phyloP scores from a whole-genome alignment of 108 stramenopile species.

The Conticribra weissflogii region DNA sequence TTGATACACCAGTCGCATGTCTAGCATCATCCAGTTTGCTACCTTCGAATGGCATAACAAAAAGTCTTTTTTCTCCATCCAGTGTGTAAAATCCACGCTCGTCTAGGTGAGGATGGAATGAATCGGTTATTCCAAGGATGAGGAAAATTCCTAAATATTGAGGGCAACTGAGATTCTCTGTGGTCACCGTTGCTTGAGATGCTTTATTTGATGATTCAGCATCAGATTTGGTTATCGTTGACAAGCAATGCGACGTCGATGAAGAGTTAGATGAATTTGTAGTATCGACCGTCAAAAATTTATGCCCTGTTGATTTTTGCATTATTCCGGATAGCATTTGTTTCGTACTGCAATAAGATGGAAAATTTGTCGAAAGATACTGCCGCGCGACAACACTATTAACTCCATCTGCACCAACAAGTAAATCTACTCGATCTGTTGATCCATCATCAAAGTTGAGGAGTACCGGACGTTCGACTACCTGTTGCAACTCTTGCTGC shows the following conservation, averaged over 20 bases:
- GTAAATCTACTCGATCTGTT: conserved; percentile 60
- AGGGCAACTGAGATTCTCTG: too few relatives aligned
- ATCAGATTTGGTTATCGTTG: neutral
- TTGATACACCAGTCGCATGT: neutral
- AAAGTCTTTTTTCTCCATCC: conserved; percentile 73
- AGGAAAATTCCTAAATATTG: conserved; percentile 67
- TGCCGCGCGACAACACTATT: conserved; percentile 65
- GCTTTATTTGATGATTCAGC: neutral
- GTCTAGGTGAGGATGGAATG: conserved; percentile 68
- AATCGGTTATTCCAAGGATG: conserved; percentile 74
- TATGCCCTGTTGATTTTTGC: too few relatives aligned
- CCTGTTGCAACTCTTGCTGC: too few relatives aligned
- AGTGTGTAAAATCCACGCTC: conserved; percentile 89
- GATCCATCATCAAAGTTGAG: conserved; percentile 58
- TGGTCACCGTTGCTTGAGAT: too few relatives aligned
- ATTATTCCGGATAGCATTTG: too few relatives aligned
- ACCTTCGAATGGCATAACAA: conserved; percentile 86
- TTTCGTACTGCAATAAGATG: conserved; percentile 14
- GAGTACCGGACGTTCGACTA: conserved; percentile 27
- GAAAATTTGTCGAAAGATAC: conserved; percentile 33
- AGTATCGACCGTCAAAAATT: too few relatives aligned
- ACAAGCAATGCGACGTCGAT: neutral
- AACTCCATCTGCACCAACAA: conserved; percentile 87
- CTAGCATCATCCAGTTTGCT: conserved; percentile 48
- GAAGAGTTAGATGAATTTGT: conserved; percentile 22